phyloP scores from a whole-genome alignment of 169 alveolate species.

The Plasmodium malariae region DNA sequence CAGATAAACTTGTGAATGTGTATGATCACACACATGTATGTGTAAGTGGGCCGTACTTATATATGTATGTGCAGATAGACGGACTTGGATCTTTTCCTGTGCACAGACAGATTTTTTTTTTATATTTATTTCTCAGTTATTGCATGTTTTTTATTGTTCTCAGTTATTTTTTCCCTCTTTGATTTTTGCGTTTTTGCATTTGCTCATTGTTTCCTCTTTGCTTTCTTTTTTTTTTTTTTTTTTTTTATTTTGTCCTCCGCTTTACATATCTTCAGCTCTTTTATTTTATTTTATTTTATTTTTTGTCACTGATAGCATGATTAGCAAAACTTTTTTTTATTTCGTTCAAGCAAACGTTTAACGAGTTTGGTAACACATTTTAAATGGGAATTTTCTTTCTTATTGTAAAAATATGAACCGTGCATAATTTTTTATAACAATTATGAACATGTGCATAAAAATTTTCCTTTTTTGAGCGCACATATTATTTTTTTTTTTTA shows the following conservation, averaged over 20 bases:
- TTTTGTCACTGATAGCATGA: too few species aligned
- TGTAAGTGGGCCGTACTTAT: too few species aligned
- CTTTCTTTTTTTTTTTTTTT: neutral
- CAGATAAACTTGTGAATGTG: too few species aligned
- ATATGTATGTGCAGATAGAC: too few species aligned
- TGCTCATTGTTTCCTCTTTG: neutral
- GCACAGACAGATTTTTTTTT: too few species aligned
- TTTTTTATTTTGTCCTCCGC: neutral
- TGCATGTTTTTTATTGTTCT: neutral
- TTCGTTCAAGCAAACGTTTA: constrained; percentile 1
- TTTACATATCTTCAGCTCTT: neutral
- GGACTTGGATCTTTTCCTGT: too few species aligned
- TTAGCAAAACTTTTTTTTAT: constrained; percentile 5
- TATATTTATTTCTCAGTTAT: neutral
- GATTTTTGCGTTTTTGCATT: neutral
- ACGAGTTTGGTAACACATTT: constrained; percentile 11
- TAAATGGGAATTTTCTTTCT: neutral
- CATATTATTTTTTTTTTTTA: too few species aligned
- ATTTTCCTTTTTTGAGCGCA: too few species aligned
- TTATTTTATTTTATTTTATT: neutral
- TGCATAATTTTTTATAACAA: neutral
- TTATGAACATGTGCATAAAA: neutral
- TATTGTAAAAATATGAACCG: neutral
- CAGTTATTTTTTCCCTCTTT: neutral
- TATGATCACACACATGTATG: too few species aligned